Conservation (phyloP, 2,329 filamentous ascomycete species). For the Aspergillus aculeatinus region DNA sequence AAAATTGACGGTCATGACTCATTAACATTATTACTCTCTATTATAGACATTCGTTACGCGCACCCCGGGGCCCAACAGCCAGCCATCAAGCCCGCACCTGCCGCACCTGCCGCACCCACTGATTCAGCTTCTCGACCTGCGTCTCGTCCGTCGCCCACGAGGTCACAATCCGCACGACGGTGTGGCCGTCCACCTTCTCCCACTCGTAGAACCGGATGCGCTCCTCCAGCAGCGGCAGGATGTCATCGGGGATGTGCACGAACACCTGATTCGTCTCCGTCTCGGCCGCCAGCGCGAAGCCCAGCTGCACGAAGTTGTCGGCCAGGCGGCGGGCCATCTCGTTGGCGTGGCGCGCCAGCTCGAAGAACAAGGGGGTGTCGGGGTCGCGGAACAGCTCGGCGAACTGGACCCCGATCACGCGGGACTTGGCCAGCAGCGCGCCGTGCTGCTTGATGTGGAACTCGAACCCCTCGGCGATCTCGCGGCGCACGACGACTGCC, state of each 20-base stretch:
- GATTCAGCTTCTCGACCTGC: slow-evolving; percentile 41
- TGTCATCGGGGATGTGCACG: slow-evolving; percentile 41
- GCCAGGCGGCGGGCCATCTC: slow-evolving; percentile 47
- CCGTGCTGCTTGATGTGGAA: slow-evolving; percentile 56
- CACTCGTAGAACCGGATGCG: slow-evolving; percentile 51
- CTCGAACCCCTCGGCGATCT: slow-evolving; percentile 48
- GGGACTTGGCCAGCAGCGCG: slow-evolving; percentile 51
- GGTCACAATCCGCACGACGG: slow-evolving; percentile 49
- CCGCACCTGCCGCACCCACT: slow-evolving; percentile 4
- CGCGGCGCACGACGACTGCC: slow-evolving; percentile 51
- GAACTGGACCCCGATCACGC: slow-evolving; percentile 53
- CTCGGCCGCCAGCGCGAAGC: slow-evolving; percentile 44
- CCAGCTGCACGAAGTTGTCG: slow-evolving; percentile 42
- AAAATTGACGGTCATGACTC: neutral
- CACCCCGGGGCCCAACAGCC: neutral
- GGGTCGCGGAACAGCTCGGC: slow-evolving; percentile 48
- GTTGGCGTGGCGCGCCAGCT: slow-evolving; percentile 49
- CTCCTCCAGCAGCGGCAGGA: slow-evolving; percentile 45
- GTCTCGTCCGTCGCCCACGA: slow-evolving; percentile 51
- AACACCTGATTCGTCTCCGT: slow-evolving; percentile 57
- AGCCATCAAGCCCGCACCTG: neutral
- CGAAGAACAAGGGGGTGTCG: slow-evolving; percentile 41
- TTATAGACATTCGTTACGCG: neutral
- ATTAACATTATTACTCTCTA: neutral
- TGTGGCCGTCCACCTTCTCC: slow-evolving; percentile 44